Percentiles rank a stretch among this genome's conserved stretches.
These are phyloP conservation scores for Globisporangium carolinianum DNA, from an alignment of 352 stramenopile species.

Conservation along the genomic window DNA sequence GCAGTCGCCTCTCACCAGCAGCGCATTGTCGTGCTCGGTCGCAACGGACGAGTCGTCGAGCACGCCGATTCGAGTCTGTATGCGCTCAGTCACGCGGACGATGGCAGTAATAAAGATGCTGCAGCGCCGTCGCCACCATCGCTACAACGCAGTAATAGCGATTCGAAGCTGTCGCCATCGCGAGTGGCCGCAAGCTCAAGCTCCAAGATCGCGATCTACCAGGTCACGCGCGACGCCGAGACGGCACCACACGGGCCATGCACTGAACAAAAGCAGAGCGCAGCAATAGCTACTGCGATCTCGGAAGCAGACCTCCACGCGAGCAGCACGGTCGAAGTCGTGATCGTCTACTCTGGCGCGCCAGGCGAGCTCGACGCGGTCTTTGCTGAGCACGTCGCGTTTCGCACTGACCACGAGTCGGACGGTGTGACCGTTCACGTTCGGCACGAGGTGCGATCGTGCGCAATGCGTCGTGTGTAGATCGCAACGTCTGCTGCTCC, in stretches of 20 bases:
- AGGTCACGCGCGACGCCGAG: background rate
- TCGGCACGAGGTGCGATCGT: background rate
- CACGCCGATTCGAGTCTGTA: slow-evolving; percentile 26
- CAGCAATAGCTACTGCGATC: too few species aligned
- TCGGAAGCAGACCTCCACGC: too few species aligned
- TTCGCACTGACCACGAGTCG: background rate
- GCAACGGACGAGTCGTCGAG: slow-evolving; percentile 23
- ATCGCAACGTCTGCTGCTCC: too few species aligned
- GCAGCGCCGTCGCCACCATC: too few species aligned
- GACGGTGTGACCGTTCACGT: background rate
- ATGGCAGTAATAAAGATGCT: too few species aligned
- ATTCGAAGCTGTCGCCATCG: background rate
- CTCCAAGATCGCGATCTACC: slow-evolving; percentile 1
- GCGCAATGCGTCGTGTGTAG: background rate
- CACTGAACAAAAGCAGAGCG: too few species aligned
- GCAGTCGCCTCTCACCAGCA: slow-evolving; percentile 9
- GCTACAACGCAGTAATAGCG: background rate
- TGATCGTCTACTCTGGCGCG: background rate
- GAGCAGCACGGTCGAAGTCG: background rate
- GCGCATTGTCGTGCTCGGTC: slow-evolving; percentile 24
- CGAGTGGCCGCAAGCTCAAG: background rate
- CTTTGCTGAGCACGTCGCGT: background rate
- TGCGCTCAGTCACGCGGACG: slow-evolving; percentile 5
- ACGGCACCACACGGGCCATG: too few species aligned
- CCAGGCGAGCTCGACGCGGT: background rate